Evolutionary conservation across 2,329 filamentous ascomycete genomes (phyloP), one percentile per base, ranked within the genome.

Genomic region (Daldinia sp.): DNA sequence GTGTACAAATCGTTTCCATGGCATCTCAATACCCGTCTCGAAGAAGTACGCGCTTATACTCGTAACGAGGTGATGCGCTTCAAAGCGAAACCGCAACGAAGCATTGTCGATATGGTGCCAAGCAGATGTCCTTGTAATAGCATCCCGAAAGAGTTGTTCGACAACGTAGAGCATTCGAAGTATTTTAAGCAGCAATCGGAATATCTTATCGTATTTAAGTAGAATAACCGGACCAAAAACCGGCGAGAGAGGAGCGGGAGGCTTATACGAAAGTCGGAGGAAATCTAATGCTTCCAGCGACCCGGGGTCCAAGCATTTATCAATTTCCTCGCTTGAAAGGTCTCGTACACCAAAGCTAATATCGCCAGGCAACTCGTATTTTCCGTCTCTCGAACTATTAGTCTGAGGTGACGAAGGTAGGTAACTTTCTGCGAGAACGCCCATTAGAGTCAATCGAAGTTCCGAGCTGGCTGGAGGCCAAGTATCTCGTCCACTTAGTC

Each of bases 391-490:
- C 46, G 73, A 76, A 72, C 78, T 65, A 69, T 75, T 39, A 72
- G 78, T 66, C 68, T 72, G 75, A 15, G 60, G 63, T 6, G 72
- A 67, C 28, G 56, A 66, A 18, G 58, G 71, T 71, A 74, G 80
- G 73, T 93, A 93, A 70, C 89, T 93, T 71, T 98, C 94, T 1
- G 87, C 86, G 6, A 98, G 82, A 0, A 98, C 87, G 0, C 93
- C 94, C 87, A 94, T 97, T 18, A 99, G 84, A 0, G 93, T 93
- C 4, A 98, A 85, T 9, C 94, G 89, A n/a, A 99, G 82, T 78
- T 98, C 96, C 0, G 94, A 98, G 78, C 93, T 97, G 26, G 94
- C 94, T 4, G 96, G 96, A 28, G 96, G 96, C 96, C 96, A 98
- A 35, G 86, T 93, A 62, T 93, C 89, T 74, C 93, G 88, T 1